phyloP scores from a whole-genome alignment of 2,329 filamentous ascomycete genomes.

The Sporothrix luriei region DNA sequence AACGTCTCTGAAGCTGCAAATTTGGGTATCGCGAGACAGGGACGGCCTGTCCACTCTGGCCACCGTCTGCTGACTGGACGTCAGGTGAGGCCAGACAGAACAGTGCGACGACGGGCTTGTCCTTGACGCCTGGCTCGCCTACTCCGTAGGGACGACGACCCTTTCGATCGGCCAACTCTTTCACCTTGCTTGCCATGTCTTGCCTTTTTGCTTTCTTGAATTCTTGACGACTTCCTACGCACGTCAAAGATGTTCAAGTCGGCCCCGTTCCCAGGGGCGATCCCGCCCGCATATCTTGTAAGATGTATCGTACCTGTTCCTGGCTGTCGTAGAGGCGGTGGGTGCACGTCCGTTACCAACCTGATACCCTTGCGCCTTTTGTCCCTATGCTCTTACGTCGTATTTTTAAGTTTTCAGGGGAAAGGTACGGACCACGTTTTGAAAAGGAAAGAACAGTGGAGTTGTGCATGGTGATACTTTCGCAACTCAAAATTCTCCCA shows the following conservation, averaged over 20 bases:
- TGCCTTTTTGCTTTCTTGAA: neutral
- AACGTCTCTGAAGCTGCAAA: neutral
- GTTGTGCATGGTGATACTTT: neutral
- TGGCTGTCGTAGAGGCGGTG: neutral
- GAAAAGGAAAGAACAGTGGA: neutral
- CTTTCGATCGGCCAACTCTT: neutral
- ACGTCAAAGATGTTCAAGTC: neutral
- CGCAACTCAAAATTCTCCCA: neutral
- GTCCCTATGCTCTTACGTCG: neutral
- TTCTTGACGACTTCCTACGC: neutral
- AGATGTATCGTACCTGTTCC: neutral
- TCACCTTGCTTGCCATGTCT: neutral
- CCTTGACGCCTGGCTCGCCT: slow-evolving; percentile 1
- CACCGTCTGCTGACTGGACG: slow-evolving; percentile 12
- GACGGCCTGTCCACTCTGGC: neutral
- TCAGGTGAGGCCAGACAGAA: slow-evolving; percentile 23
- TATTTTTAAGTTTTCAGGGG: neutral
- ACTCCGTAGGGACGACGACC: neutral
- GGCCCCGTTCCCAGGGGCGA: neutral
- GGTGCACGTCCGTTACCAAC: slow-evolving; percentile 1
- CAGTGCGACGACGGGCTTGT: slow-evolving; percentile 1
- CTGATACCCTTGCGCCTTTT: no score
- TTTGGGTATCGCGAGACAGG: slow-evolving; percentile 21
- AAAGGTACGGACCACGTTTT: neutral
- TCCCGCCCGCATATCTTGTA: neutral